Evolutionary conservation across 768 basidiomycete genomes (phyloP), one percentile per base, ranked within the genome.

Genomic region (Ephemerocybe angulata): DNA sequence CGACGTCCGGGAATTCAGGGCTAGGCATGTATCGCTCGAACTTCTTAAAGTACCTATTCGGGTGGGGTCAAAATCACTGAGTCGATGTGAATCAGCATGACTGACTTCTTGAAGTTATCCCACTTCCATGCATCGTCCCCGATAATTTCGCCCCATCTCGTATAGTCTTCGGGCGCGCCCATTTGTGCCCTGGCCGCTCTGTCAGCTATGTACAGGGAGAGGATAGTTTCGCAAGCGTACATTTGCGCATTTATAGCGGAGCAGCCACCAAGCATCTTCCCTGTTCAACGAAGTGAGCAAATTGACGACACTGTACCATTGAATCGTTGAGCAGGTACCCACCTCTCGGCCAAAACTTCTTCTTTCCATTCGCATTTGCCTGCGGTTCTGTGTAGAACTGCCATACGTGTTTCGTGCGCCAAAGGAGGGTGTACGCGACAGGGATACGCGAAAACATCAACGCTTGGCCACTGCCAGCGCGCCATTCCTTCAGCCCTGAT

Each of bases 251-350:
- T 89, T 44, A 87, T 79, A 2, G 84, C 76, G 3, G 84, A 83
- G 53, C 88, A 90, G 63, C 88, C 88, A 22, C 88, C 88, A 5
- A 90, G 76, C 64, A 90, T 72, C 62, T 83, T 87, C 1, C 70
- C 87, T 88, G 50, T 13, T 3, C 28, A 17, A 27, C 10, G 4
- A 8, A 41, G 10, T 40, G 40, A 40, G 47, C 11, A 59, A 35
- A n/a, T 13, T 10, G 51, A 11, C n/a, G 27, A 7, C 17, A 55
- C 29, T 43, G 22, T 8, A 49, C 28, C 3, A 33, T 19, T 7
- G 8, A 21, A 27, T 25, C 22, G 15, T n/a, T 28, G 21, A 37
- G 29, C 2, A 11, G 33, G 1, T 10, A 59, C 66, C 6, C 60
- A 85, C 87, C 87, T 71, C 88, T 72, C 0, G 88, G 87, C 83